These are phyloP conservation scores for Ramularia collo-cygni DNA, from an alignment of 2,329 filamentous ascomycete species.

Conservation along the genomic window DNA sequence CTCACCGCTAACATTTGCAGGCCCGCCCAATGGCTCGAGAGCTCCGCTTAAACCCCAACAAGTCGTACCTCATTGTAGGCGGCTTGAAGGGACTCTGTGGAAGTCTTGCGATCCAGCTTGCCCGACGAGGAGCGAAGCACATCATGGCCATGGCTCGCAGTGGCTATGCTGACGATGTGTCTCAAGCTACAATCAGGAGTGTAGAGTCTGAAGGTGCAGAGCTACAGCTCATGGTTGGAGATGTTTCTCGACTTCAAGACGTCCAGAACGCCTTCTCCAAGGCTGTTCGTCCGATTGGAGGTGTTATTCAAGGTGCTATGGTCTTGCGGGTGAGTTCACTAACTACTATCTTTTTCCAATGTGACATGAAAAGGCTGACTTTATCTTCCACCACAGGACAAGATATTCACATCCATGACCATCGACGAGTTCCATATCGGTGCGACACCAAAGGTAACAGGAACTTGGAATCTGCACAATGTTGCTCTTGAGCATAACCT, in stretches of 20 bases:
- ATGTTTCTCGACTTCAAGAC: neutral
- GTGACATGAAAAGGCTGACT: no score
- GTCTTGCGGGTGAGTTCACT: conserved; percentile 3
- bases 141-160: neutral
- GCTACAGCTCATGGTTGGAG: neutral
- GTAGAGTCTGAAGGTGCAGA: conserved; percentile 1
- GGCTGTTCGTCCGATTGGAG: conserved; percentile 4
- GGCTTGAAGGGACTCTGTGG: neutral
- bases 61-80: neutral
- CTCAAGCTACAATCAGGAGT: neutral
- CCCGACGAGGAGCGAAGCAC: neutral
- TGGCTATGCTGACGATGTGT: conserved; percentile 1
- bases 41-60: neutral
- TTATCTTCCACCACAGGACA: no score
- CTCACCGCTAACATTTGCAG: neutral
- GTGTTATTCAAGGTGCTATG: conserved; percentile 10
- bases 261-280: neutral
- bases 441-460: conserved; percentile 23
- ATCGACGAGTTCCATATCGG: conserved; percentile 7
- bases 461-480: conserved; percentile 26
- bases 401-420: no score
- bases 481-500: neutral
- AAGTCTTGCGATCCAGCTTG: neutral
- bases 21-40: neutral
- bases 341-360: no score